Percentiles rank a stretch among this genome's conserved stretches.
Conservation (phyloP, 345 rosid genomes). For the Camelina hispida region DNA sequence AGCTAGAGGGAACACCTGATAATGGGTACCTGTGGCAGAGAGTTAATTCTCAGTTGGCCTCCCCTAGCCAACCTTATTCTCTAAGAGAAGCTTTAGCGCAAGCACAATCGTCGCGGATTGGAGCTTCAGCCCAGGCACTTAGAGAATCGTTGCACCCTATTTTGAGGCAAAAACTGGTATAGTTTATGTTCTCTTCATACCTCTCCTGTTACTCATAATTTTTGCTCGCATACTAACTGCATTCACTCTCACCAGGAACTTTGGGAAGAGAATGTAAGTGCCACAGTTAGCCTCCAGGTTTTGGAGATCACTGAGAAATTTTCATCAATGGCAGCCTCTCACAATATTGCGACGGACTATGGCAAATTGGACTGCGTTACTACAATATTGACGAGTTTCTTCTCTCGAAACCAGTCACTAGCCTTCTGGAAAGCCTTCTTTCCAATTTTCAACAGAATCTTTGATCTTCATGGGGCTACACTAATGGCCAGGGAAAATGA, state of each 20-base stretch:
- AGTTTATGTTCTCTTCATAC: constrained; percentile 14
- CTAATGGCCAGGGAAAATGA: constrained; percentile 99
- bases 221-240: constrained; percentile 30
- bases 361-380: constrained; percentile 96
- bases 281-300: constrained; percentile 98
- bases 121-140: constrained; percentile 98
- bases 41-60: constrained; percentile 95
- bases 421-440: constrained; percentile 87
- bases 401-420: constrained; percentile 92
- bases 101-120: constrained; percentile 98
- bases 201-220: constrained; percentile 25
- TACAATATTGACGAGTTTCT: constrained; percentile 82
- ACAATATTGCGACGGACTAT: constrained; percentile 91
- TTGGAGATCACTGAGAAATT: constrained; percentile 89
- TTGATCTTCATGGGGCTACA: constrained; percentile 95
- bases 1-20: constrained; percentile 96
- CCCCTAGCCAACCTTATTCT: constrained; percentile 98
- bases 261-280: constrained; percentile 99
- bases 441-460: constrained; percentile 76
- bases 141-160: constrained; percentile 96
- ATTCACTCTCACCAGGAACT: constrained; percentile 72
- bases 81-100: constrained; percentile 98
- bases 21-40: constrained; percentile 94
- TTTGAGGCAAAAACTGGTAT: constrained; percentile 93
- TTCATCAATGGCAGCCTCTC: constrained; percentile 87